Conservation (phyloP, 2,329 filamentous ascomycete species). For the Alternaria alternata region DNA sequence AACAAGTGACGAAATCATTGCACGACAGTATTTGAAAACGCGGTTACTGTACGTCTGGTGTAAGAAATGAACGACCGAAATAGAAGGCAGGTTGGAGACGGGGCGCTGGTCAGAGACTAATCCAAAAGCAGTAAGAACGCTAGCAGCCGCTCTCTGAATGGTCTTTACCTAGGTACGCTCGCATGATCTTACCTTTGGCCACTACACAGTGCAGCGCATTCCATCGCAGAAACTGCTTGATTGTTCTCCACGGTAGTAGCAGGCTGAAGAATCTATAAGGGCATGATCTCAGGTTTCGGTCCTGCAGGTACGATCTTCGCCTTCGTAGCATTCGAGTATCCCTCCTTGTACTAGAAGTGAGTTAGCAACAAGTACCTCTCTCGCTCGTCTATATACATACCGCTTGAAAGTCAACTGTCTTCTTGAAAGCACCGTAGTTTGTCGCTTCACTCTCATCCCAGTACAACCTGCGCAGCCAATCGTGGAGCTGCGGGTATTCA, state of each 20-base stretch:
- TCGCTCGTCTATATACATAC: not conserved
- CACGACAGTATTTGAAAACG: not conserved
- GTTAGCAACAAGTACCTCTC: not conserved
- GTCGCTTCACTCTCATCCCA: constrained; percentile 65
- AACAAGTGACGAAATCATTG: too few relatives aligned
- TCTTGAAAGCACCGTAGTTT: constrained; percentile 35
- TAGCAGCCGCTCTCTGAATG: not conserved
- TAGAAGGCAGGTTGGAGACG: not conserved
- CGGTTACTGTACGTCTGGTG: not conserved
- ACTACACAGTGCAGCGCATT: not conserved
- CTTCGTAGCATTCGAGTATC: constrained; percentile 16
- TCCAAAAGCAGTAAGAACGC: not conserved
- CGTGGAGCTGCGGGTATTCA: constrained; percentile 80
- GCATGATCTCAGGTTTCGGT: constrained; percentile 22
- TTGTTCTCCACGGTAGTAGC: too few relatives aligned
- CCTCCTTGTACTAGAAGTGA: constrained; percentile 18
- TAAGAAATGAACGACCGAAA: not conserved
- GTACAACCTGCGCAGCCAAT: constrained; percentile 81
- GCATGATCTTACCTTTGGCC: not conserved
- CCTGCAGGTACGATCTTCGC: constrained; percentile 27
- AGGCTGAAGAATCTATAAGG: not conserved
- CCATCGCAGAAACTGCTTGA: not conserved
- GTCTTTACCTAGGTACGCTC: not conserved
- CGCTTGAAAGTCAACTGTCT: constrained; percentile 28
- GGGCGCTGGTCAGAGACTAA: not conserved